A percentile compares a stretch with the other conserved stretches of the same genome.
These are phyloP conservation scores for Neofusicoccum sp. DNA, from an alignment of 2,329 filamentous ascomycete genomes.

Conservation along the genomic window DNA sequence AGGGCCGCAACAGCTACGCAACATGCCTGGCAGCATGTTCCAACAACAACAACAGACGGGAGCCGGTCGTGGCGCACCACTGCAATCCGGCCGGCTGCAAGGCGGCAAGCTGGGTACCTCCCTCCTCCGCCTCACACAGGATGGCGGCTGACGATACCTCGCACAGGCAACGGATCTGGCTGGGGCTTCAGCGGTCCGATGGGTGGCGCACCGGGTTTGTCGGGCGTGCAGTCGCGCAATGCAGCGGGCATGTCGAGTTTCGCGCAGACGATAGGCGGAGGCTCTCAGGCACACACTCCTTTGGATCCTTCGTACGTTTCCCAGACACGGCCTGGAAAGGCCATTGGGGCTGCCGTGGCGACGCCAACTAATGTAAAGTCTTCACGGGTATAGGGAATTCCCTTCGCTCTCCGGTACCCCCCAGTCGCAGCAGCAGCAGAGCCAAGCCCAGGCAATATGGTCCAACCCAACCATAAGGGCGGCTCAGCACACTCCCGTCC, in stretches of 20 bases:
- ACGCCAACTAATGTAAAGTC: neutral
- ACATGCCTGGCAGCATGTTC: constrained; percentile 54
- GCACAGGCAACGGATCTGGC: constrained; percentile 52
- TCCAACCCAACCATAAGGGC: constrained; percentile 57
- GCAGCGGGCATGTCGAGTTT: constrained; percentile 53
- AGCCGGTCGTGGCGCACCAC: constrained; percentile 46
- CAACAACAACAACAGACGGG: constrained; percentile 49
- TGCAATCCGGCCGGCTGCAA: constrained; percentile 50
- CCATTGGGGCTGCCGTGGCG: neutral
- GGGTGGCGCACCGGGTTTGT: constrained; percentile 52
- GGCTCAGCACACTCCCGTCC: constrained; percentile 53
- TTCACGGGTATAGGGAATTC: constrained; percentile 52
- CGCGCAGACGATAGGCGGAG: constrained; percentile 53
- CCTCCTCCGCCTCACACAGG: neutral
- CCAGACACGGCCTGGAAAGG: neutral
- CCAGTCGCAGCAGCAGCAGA: constrained; percentile 53
- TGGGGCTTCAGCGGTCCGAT: constrained; percentile 59
- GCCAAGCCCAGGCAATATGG: constrained; percentile 55
- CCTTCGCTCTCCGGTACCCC: constrained; percentile 59
- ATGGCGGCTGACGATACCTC: constrained; percentile 4
- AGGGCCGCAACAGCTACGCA: constrained; percentile 51
- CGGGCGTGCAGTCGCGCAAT: constrained; percentile 51
- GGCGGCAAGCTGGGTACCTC: constrained; percentile 53
- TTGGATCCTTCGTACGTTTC: constrained; percentile 57
- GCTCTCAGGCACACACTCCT: constrained; percentile 53